Evolutionary conservation across 768 basidiomycete species (phyloP).

Genomic region (Tephrocybe sp.): DNA sequence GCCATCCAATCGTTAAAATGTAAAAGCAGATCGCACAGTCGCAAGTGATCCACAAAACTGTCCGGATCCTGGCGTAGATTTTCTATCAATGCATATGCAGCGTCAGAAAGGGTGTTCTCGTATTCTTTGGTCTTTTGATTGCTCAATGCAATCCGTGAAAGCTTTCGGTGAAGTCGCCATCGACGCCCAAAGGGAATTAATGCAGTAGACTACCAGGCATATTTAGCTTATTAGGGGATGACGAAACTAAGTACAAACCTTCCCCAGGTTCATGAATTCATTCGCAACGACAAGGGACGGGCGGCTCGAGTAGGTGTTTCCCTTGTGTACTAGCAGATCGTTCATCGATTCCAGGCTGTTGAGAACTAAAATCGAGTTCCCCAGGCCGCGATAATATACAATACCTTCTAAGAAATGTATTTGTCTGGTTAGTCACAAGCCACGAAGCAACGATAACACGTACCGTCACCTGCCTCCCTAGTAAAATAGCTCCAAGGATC

Average conservation of each 20-base stretch:
- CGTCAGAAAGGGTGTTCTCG: background rate
- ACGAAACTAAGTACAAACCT: background rate
- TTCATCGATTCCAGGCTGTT: background rate
- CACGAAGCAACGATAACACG: too few species aligned
- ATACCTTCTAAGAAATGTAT: background rate
- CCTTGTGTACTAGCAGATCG: background rate
- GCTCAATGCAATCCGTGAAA: background rate
- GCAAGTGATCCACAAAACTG: background rate
- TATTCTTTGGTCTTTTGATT: background rate
- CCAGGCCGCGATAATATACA: constrained; percentile 2
- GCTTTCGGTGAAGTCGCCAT: background rate
- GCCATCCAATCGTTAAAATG: background rate
- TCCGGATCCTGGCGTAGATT: background rate
- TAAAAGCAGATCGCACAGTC: background rate
- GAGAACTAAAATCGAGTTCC: constrained; percentile 3
- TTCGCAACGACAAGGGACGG: background rate
- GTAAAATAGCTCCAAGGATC: too few species aligned
- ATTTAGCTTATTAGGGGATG: background rate
- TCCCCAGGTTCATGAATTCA: background rate
- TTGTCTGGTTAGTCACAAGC: too few species aligned
- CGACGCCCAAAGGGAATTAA: background rate
- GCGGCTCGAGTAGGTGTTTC: background rate
- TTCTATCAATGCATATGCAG: background rate
- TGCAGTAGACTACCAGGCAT: background rate
- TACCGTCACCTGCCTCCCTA: too few species aligned